Evolutionary conservation across 345 rosid genomes (phyloP).

Genomic region (Hibiscus trionum): DNA sequence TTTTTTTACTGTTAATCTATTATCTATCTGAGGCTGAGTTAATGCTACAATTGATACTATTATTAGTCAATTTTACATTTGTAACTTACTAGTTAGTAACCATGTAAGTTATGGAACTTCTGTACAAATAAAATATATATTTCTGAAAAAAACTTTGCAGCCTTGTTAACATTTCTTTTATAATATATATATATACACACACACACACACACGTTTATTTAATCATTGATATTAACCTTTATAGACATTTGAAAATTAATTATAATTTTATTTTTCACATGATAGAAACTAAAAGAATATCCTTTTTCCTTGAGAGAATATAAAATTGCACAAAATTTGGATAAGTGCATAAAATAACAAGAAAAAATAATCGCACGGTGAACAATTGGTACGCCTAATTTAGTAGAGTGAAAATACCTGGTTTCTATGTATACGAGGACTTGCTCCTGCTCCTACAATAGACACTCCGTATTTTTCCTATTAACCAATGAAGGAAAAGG

Average conservation of each 20-base stretch:
- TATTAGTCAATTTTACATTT: neutral
- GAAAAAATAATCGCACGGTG: neutral
- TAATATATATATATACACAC: neutral
- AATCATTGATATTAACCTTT: neutral
- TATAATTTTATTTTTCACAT: neutral
- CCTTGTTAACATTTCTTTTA: neutral
- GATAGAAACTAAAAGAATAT: neutral
- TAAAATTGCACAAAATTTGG: neutral
- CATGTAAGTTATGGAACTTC: neutral
- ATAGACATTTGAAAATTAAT: neutral
- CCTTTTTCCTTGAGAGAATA: neutral
- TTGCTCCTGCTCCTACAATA: constrained; percentile 38
- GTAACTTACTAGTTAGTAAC: neutral
- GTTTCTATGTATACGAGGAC: constrained; percentile 55
- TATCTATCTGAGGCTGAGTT: neutral
- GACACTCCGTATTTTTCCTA: constrained; percentile 70
- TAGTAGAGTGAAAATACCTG: constrained; percentile 42
- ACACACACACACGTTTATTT: neutral
- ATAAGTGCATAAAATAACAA: neutral
- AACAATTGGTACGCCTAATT: neutral
- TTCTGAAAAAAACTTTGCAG: neutral
- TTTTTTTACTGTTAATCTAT: neutral
- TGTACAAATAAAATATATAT: neutral
- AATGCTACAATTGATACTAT: neutral
- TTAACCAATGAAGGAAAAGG: constrained; percentile 12